Percentiles rank a stretch among this genome's conserved stretches.
These are phyloP conservation scores for Mytilinidion resinicola DNA, from an alignment of 495 filamentous ascomycete genomes.

Conservation along the genomic window DNA sequence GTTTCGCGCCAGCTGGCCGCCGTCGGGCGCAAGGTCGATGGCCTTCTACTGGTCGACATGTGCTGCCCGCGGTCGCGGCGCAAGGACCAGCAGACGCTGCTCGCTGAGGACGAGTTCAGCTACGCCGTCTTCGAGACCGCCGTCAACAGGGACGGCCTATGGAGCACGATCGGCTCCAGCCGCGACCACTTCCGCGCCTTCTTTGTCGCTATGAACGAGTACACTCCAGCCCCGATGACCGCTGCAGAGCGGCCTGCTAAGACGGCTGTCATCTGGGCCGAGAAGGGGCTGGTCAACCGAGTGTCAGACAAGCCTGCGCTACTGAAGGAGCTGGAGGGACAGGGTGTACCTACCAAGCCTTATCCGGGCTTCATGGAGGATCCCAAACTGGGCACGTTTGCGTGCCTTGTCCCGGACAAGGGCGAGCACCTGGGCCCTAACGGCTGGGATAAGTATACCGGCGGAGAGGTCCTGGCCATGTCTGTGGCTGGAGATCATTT, in stretches of 20 bases:
- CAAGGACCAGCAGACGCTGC: slow-evolving; percentile 6
- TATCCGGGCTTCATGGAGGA: slow-evolving; percentile 20
- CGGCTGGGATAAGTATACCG: slow-evolving; percentile 22
- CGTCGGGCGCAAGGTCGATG: slow-evolving; percentile 16
- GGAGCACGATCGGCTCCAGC: background rate
- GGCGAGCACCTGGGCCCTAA: slow-evolving; percentile 17
- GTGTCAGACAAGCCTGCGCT: background rate
- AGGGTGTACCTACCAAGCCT: background rate
- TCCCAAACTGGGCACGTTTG: slow-evolving; percentile 17
- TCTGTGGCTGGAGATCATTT: slow-evolving; percentile 13
- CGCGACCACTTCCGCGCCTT: slow-evolving; percentile 6
- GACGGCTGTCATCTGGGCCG: slow-evolving; percentile 19
- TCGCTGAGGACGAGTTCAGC: background rate
- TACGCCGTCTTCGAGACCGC: background rate
- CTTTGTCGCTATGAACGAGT: slow-evolving; percentile 10
- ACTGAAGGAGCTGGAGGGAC: slow-evolving; percentile 1
- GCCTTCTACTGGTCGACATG: slow-evolving; percentile 26
- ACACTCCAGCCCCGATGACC: slow-evolving; percentile 16
- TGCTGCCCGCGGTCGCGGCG: slow-evolving; percentile 10
- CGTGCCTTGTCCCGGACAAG: slow-evolving; percentile 16
- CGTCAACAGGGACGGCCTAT: background rate
- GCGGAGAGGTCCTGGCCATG: slow-evolving; percentile 11
- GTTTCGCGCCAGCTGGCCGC: slow-evolving; percentile 13
- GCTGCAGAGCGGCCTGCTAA: slow-evolving; percentile 9
- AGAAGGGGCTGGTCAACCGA: slow-evolving; percentile 16